These are phyloP conservation scores for Camelina laxa DNA, from an alignment of 345 rosid genomes.

Conservation along the genomic window DNA sequence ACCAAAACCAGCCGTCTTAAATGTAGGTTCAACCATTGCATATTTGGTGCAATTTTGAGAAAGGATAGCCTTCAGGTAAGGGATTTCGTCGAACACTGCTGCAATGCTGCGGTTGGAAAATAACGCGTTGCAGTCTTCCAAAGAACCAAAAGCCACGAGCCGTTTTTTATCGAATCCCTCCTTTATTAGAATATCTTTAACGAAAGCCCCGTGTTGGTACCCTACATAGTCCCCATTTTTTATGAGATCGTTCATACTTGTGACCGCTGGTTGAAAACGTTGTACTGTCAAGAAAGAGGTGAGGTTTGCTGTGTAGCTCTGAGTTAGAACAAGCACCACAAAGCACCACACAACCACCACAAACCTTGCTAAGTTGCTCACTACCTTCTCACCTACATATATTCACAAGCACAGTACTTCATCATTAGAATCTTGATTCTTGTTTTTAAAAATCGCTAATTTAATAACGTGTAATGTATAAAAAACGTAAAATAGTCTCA, in stretches of 20 bases:
- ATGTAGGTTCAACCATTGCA: constrained; percentile 33
- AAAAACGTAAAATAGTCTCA: not conserved
- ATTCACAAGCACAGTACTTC: constrained; percentile 7
- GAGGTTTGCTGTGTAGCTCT: constrained; percentile 53
- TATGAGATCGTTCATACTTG: constrained; percentile 18
- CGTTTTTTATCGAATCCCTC: not conserved
- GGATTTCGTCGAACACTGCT: constrained; percentile 47
- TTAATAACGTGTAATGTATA: too few relatives aligned
- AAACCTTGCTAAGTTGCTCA: constrained; percentile 49
- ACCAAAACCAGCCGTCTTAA: constrained; percentile 50
- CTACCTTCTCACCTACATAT: constrained; percentile 44
- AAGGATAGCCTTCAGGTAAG: constrained; percentile 40
- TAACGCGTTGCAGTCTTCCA: constrained; percentile 21
- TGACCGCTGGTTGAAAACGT: constrained; percentile 26
- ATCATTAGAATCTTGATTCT: constrained; percentile 6
- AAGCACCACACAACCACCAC: constrained; percentile 48
- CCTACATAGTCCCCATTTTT: constrained; percentile 32
- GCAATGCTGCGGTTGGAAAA: constrained; percentile 33
- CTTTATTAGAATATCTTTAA: not conserved
- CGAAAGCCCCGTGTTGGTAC: constrained; percentile 1
- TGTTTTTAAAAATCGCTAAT: not conserved
- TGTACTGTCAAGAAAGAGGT: constrained; percentile 50
- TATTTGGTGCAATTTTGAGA: constrained; percentile 28
- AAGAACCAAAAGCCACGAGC: not conserved
- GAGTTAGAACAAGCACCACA: constrained; percentile 46